A percentile compares a stretch with the other conserved stretches of the same genome.
Evolutionary conservation across 768 basidiomycete genomes (phyloP).

Genomic region (Chiua virens): DNA sequence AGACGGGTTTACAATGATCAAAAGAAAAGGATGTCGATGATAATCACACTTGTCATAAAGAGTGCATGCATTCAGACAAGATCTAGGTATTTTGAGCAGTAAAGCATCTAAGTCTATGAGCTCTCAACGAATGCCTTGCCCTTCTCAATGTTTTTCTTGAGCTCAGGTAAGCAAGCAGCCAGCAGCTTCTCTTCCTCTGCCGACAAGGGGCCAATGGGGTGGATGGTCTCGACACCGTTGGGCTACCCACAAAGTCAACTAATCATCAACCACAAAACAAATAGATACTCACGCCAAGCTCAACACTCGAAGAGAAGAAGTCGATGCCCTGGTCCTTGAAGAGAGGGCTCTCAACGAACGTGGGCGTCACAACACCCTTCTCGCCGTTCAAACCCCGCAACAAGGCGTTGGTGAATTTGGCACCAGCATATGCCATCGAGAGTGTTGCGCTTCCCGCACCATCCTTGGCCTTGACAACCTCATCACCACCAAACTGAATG

Average conservation of each 20-base stretch:
- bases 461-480: slow-evolving; percentile 98
- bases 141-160: slow-evolving; percentile 99
- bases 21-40: slow-evolving; percentile 51
- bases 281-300: slow-evolving; percentile 73
- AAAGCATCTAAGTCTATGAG: slow-evolving; percentile 26
- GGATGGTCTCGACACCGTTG: slow-evolving; percentile 92
- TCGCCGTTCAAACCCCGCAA: slow-evolving; percentile 66
- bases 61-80: slow-evolving; percentile 9
- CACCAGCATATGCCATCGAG: slow-evolving; percentile 77
- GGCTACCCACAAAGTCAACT: slow-evolving; percentile 38
- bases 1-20: slow-evolving; percentile 88
- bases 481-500: slow-evolving; percentile 97
- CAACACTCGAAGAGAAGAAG: slow-evolving; percentile 94
- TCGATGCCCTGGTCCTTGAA: slow-evolving; percentile 83
- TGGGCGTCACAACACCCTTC: slow-evolving; percentile 70
- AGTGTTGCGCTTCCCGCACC: slow-evolving; percentile 75
- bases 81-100: slow-evolving; percentile 25
- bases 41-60: no score
- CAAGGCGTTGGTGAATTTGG: slow-evolving; percentile 63
- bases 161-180: slow-evolving; percentile 83
- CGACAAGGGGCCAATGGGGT: slow-evolving; percentile 77
- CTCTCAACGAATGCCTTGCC: slow-evolving; percentile 73
- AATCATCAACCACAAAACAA: neutral
- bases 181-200: slow-evolving; percentile 84
- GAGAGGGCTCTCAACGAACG: slow-evolving; percentile 88